Evolutionary conservation across 208 protist genomes (phyloP).

Genomic region (Crithidia thermophila): DNA sequence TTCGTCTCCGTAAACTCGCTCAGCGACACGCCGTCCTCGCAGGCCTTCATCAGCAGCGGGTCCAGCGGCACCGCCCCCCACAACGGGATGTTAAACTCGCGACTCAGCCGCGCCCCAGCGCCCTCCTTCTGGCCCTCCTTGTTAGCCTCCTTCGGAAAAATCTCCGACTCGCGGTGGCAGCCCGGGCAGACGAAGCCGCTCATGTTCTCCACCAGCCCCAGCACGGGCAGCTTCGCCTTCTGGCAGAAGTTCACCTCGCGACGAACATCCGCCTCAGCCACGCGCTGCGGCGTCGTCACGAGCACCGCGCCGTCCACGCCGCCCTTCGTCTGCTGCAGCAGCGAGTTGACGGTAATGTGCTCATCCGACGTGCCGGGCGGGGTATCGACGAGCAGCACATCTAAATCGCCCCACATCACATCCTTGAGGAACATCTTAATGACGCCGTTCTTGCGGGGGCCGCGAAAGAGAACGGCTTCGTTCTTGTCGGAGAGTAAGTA

Average conservation of each 20-base stretch:
- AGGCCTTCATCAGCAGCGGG: constrained; percentile 90
- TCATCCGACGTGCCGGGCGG: constrained; percentile 99
- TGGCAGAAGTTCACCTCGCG: constrained; percentile 99
- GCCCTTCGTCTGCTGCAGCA: constrained; percentile 86
- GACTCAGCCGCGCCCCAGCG: constrained; percentile 74
- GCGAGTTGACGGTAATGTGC: constrained; percentile 97
- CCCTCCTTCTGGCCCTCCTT: constrained; percentile 45
- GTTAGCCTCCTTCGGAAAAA: constrained; percentile 81
- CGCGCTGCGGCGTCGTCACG: constrained; percentile 98
- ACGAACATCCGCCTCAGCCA: constrained; percentile 98
- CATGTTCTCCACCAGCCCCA: constrained; percentile 99
- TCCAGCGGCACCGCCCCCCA: constrained; percentile 91
- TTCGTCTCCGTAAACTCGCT: constrained; percentile 43
- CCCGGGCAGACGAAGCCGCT: constrained; percentile 96
- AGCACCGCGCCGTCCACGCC: constrained; percentile 92
- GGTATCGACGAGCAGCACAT: constrained; percentile 99
- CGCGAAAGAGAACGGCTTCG: constrained; percentile 99
- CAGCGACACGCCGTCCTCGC: constrained; percentile 85
- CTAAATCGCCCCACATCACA: constrained; percentile 98
- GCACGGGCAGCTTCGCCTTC: constrained; percentile 95
- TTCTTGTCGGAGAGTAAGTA: constrained; percentile 97
- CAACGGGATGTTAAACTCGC: constrained; percentile 84
- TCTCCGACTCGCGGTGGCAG: constrained; percentile 91
- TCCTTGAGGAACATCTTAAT: constrained; percentile 99
- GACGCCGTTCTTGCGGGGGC: constrained; percentile 97